Conservation (phyloP, 306 rosid species). For the Pueraria montana region DNA sequence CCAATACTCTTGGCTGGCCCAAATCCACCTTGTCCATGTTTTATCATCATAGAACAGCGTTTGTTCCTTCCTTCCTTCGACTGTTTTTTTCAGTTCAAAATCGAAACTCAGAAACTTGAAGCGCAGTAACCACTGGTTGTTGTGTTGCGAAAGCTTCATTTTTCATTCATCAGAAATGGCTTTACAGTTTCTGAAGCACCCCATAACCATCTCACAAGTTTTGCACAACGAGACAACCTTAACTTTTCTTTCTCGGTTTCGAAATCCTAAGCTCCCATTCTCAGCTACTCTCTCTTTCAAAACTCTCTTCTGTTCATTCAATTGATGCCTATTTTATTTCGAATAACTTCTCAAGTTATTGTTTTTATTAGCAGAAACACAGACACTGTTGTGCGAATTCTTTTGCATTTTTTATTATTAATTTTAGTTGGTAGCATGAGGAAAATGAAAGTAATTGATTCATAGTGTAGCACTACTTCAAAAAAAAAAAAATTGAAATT, state of each 20-base stretch:
- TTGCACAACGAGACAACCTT: constrained; percentile 47
- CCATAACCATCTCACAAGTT: constrained; percentile 50
- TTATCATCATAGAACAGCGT: neutral
- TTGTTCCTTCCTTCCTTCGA: neutral
- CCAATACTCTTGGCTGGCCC: neutral
- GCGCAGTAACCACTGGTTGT: too few relatives aligned
- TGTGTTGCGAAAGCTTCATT: neutral
- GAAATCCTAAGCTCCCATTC: constrained; percentile 45
- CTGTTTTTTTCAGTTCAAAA: neutral
- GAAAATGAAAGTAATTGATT: too few relatives aligned
- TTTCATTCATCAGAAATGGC: constrained; percentile 53
- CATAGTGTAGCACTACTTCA: too few relatives aligned
- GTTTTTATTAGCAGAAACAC: too few relatives aligned
- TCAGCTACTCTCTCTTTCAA: neutral
- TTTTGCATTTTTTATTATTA: too few relatives aligned
- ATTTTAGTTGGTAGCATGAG: too few relatives aligned
- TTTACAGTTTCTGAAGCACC: constrained; percentile 61
- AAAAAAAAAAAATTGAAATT: too few relatives aligned
- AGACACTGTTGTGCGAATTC: too few relatives aligned
- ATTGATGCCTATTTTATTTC: too few relatives aligned
- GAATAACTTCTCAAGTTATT: too few relatives aligned
- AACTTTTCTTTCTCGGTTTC: constrained; percentile 40
- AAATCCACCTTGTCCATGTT: neutral
- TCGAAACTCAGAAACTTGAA: neutral
- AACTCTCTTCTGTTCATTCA: too few relatives aligned